Percentiles rank a stretch among this genome's conserved stretches.
These are phyloP conservation scores for Cucurbita moschata DNA, from an alignment of 306 rosid species.

Conservation along the genomic window DNA sequence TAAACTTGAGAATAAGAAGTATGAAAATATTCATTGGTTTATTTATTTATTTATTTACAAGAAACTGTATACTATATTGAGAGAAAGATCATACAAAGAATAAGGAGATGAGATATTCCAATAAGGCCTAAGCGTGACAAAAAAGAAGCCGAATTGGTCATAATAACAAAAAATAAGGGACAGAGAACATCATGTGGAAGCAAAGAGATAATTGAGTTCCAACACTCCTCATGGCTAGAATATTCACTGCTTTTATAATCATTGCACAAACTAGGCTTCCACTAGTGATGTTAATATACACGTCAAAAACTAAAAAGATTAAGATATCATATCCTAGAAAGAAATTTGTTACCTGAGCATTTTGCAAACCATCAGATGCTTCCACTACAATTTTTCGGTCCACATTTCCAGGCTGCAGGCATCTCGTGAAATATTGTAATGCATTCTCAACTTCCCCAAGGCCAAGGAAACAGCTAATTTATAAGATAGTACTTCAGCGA, in stretches of 20 bases:
- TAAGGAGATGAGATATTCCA: background rate
- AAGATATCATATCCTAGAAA: background rate
- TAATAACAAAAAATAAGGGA: background rate
- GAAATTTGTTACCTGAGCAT: constrained; percentile 46
- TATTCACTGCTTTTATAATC: background rate
- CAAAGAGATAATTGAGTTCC: background rate
- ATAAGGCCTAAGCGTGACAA: background rate
- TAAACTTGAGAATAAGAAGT: background rate
- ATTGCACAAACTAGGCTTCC: background rate
- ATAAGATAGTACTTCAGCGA: background rate
- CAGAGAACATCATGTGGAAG: background rate
- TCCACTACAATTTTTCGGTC: constrained; percentile 78
- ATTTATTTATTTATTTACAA: background rate
- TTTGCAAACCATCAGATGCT: constrained; percentile 91
- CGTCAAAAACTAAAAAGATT: background rate
- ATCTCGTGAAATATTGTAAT: constrained; percentile 49
- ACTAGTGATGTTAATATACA: background rate
- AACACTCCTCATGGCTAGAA: background rate
- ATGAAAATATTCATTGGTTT: background rate
- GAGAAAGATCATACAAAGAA: background rate
- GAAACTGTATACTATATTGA: background rate
- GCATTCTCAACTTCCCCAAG: constrained; percentile 86
- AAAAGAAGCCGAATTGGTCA: background rate
- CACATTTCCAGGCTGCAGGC: constrained; percentile 65
- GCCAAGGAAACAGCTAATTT: constrained; percentile 65